A percentile compares a stretch with the other conserved stretches of the same genome.
Conservation (phyloP, 345 rosid genomes). For the Dipteronia sinensis region DNA sequence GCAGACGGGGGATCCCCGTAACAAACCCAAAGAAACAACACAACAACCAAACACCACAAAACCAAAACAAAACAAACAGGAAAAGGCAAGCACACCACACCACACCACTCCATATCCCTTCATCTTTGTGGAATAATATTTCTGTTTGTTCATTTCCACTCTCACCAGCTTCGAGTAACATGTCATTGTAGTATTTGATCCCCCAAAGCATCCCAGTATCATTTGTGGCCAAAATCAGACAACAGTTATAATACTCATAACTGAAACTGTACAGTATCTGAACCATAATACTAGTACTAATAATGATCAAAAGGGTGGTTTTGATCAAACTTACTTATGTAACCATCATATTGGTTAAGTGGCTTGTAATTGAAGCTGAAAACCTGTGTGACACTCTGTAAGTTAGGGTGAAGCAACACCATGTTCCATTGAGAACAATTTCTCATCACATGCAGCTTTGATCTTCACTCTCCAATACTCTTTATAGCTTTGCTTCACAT, state of each 20-base stretch:
- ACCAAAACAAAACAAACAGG: too few species aligned
- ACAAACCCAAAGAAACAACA: too few species aligned
- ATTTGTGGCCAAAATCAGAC: constrained; percentile 36
- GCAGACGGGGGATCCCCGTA: too few species aligned
- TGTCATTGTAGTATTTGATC: constrained; percentile 64
- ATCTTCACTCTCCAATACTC: constrained; percentile 81
- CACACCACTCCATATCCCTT: too few species aligned
- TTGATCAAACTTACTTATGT: constrained; percentile 44
- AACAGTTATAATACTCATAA: neutral
- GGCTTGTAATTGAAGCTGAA: constrained; percentile 79
- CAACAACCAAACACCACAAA: too few species aligned
- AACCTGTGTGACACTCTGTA: constrained; percentile 52
- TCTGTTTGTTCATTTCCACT: constrained; percentile 75
- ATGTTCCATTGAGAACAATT: constrained; percentile 80
- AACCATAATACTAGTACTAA: too few species aligned
- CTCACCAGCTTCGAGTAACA: constrained; percentile 62
- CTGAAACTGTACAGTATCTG: too few species aligned
- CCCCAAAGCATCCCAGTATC: constrained; percentile 93
- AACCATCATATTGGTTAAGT: constrained; percentile 43
- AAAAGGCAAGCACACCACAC: too few species aligned
- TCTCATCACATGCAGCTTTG: constrained; percentile 57
- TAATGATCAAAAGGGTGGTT: too few species aligned
- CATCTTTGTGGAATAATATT: constrained; percentile 62
- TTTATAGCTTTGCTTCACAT: constrained; percentile 76
- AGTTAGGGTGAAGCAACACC: constrained; percentile 79